These are phyloP conservation scores for Xerocomellus amylosporus DNA, from an alignment of 768 basidiomycete genomes.

Conservation along the genomic window DNA sequence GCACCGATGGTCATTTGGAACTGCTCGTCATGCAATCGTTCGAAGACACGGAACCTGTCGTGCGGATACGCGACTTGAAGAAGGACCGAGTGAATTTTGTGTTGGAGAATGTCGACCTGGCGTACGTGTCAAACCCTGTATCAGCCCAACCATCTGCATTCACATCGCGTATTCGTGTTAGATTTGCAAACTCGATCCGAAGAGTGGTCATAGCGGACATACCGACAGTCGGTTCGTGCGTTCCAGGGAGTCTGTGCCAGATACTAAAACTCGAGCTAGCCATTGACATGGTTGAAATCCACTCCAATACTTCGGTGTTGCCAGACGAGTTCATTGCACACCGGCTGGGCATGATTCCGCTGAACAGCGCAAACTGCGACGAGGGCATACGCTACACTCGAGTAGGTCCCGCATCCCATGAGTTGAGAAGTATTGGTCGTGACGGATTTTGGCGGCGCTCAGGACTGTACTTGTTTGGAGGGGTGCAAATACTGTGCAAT, in stretches of 20 bases:
- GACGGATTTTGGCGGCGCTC: conserved; percentile 4
- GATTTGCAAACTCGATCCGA: conserved; percentile 92
- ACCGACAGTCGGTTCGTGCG: conserved; percentile 82
- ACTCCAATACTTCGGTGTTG: conserved; percentile 86
- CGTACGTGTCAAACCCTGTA: conserved; percentile 50
- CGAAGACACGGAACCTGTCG: conserved; percentile 56
- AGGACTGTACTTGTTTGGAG: conserved; percentile 92
- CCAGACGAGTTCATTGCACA: conserved; percentile 98
- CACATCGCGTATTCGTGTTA: conserved; percentile 31
- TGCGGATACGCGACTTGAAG: conserved; percentile 81
- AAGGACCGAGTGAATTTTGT: conserved; percentile 88
- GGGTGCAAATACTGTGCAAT: conserved; percentile 88
- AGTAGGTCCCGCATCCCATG: conserved; percentile 39
- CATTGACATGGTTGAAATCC: conserved; percentile 95
- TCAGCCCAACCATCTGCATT: conserved; percentile 3
- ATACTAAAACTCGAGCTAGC: conserved; percentile 46
- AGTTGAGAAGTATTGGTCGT: background rate
- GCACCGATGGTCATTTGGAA: background rate
- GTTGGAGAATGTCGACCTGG: conserved; percentile 93
- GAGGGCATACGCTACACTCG: conserved; percentile 81
- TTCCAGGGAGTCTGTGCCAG: background rate
- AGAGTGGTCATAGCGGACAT: conserved; percentile 96
- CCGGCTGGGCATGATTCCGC: conserved; percentile 89
- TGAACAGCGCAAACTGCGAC: conserved; percentile 84
- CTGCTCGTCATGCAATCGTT: conserved; percentile 32